Evolutionary conservation across 163 green algal genomes (phyloP), one percentile per base, ranked within the genome.

Genomic region (Prototheca cutis): DNA sequence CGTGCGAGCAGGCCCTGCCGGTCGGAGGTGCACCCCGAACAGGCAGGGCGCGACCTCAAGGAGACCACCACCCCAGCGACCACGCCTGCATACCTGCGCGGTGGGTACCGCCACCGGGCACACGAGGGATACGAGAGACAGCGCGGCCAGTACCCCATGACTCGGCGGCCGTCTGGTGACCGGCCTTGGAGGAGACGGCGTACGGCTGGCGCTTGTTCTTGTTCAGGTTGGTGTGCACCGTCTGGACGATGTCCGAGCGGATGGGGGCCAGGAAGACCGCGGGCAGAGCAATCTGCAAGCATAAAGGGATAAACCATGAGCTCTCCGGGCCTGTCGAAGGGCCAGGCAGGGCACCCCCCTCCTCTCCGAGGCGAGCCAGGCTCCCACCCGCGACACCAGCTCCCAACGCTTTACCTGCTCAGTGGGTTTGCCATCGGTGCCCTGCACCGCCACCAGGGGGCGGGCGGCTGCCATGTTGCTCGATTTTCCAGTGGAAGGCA

Each of bases 81-180:
- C n/a, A n/a, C n/a, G n/a, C n/a, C n/a, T 6, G 13, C 47, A n/a
- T 29, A 76, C 69, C 69, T 47, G 92, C 90, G 36, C 89, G 72
- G 80, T 95, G 88, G 40, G 93, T 98, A 69, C 90, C 93, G 63
- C 93, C 93, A 66, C 92, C 93, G 34, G 93, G 93, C 32, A 98
- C 93, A 82, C 93, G 91, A 21, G 93, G 93, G 75, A 99, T 99
- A 94, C 93, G 93, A 17, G 93, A 98, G 66, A 99, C 93, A 45
- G 93, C 93, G 61, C 93, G 88, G 58, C 93, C 93, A 40, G 93
- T 99, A 55, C 93, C 93, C 93, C 93, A 99, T 2, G 93, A 98
- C 83, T 97, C 93, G 57, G 93, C 93, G 36, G 89, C 84, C 8
- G 89, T 98, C 84, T 98, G 90, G 73, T 95, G 85, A 62, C 93